Evolutionary conservation across 2,329 filamentous ascomycete genomes (phyloP).

Genomic region (Samsoniella hepiali): DNA sequence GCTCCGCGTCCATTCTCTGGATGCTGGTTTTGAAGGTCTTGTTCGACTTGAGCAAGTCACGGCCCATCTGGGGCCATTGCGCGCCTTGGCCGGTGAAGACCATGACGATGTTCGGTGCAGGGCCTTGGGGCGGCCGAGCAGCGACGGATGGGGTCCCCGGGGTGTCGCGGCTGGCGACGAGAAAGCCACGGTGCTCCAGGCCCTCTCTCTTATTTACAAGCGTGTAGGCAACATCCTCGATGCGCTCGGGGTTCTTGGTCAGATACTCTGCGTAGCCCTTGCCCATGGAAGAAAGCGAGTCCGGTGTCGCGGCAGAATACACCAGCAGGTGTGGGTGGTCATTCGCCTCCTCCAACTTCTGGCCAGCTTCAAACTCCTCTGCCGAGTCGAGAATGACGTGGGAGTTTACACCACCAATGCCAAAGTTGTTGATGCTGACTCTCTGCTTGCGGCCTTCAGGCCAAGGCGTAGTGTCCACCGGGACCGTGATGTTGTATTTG

Average conservation of each 20-base stretch:
- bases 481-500: conserved; percentile 2
- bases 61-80: conserved; percentile 34
- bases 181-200: neutral
- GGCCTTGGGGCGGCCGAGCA: neutral
- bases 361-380: conserved; percentile 1
- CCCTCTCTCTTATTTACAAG: neutral
- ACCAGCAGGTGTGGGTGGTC: conserved; percentile 4
- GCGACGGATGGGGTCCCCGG: neutral
- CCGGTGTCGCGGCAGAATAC: conserved; percentile 1
- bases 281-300: neutral
- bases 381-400: conserved; percentile 23
- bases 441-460: conserved; percentile 1
- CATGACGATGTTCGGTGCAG: conserved; percentile 16
- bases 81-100: conserved; percentile 37
- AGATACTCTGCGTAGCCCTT: neutral
- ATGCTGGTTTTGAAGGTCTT: conserved; percentile 23
- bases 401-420: conserved; percentile 23
- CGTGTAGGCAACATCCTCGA: neutral
- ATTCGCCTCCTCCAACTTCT: neutral
- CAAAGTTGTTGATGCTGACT: conserved; percentile 25
- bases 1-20: conserved; percentile 10
- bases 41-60: conserved; percentile 26
- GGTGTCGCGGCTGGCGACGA: neutral
- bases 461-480: neutral
- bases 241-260: neutral